Evolutionary conservation across 164 flowering plant genomes (phyloP).

Genomic region (Kingdonia uniflora): DNA sequence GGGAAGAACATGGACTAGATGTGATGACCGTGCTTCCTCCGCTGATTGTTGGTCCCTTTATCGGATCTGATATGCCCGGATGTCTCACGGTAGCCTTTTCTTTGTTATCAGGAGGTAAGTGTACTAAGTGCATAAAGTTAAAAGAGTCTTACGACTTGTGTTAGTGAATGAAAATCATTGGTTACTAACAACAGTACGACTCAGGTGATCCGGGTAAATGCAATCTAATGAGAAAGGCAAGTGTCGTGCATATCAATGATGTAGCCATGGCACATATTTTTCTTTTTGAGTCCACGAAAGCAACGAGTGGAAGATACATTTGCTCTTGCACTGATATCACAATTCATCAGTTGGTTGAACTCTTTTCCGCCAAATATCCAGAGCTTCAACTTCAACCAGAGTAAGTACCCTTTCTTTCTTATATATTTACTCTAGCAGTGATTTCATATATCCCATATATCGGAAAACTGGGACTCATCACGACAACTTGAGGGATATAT

Average conservation of each 20-base stretch:
- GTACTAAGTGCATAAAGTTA: no score
- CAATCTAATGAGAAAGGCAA: not conserved
- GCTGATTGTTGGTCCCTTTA: conserved; percentile 29
- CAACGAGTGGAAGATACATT: conserved; percentile 15
- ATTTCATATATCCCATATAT: no score
- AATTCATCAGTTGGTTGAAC: conserved; percentile 9
- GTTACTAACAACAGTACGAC: no score
- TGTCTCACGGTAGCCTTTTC: no score
- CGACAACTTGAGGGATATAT: no score
- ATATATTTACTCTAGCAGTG: not conserved
- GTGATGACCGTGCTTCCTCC: conserved; percentile 30
- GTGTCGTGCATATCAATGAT: conserved; percentile 19
- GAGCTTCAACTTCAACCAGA: conserved; percentile 27
- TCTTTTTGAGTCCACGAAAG: conserved; percentile 8
- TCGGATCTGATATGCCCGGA: no score
- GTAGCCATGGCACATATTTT: conserved; percentile 12
- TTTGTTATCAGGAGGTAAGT: no score
- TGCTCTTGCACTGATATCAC: conserved; percentile 11
- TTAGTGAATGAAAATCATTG: no score
- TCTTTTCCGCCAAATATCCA: conserved; percentile 33
- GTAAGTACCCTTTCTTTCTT: conserved; percentile 19
- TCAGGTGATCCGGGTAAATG: no score
- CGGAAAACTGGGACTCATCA: no score
- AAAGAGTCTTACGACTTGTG: no score
- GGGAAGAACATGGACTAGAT: conserved; percentile 27